These are phyloP conservation scores for Ogataea siamensis DNA, from an alignment of 805 yeast genomes.

Conservation along the genomic window DNA sequence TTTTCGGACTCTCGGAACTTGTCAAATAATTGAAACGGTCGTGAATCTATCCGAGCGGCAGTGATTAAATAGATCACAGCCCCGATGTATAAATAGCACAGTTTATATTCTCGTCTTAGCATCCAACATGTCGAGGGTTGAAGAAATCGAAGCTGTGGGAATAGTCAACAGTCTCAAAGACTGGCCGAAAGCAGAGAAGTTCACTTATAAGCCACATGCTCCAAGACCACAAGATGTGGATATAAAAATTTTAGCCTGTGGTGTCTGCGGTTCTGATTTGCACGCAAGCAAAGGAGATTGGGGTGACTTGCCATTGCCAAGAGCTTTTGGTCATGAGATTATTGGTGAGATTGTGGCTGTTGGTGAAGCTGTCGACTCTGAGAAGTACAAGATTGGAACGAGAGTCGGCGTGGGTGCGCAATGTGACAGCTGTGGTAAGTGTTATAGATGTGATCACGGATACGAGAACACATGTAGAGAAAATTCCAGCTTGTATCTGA, in stretches of 20 bases:
- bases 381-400: slow-evolving; percentile 60
- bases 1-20: too few relatives aligned
- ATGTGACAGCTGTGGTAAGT: slow-evolving; percentile 56
- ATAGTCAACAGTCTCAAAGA: slow-evolving; percentile 21
- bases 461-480: slow-evolving; percentile 46
- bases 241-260: slow-evolving; percentile 43
- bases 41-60: too few relatives aligned
- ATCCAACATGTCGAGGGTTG: too few relatives aligned
- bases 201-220: slow-evolving; percentile 35
- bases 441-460: slow-evolving; percentile 54
- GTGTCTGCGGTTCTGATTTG: slow-evolving; percentile 61
- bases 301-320: slow-evolving; percentile 38
- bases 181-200: slow-evolving; percentile 34
- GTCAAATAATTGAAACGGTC: too few relatives aligned
- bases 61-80: too few relatives aligned
- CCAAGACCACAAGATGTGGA: slow-evolving; percentile 42
- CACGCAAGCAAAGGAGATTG: slow-evolving; percentile 51
- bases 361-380: slow-evolving; percentile 48
- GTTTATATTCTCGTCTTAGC: too few relatives aligned
- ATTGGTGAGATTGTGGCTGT: slow-evolving; percentile 57
- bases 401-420: slow-evolving; percentile 83
- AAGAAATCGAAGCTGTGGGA: slow-evolving; percentile 7
- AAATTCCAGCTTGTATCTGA: slow-evolving; percentile 37
- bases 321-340: slow-evolving; percentile 61
- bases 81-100: too few relatives aligned